phyloP scores from a whole-genome alignment of 805 yeast species.

The Nakazawaea siamensis region DNA sequence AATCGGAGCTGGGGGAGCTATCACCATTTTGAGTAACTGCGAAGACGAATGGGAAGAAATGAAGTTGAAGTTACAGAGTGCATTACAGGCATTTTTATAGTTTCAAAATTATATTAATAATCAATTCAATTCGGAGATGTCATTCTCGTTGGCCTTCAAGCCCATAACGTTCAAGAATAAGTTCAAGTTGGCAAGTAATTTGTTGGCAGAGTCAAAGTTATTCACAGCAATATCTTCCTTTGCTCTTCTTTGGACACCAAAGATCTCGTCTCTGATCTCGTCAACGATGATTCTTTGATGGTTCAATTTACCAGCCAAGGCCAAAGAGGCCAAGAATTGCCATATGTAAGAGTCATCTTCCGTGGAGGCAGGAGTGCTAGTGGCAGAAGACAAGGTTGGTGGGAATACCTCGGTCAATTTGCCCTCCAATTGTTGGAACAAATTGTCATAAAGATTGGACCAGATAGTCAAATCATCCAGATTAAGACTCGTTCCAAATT shows the following conservation, averaged over 20 bases:
- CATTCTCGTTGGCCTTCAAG: conserved; percentile 81
- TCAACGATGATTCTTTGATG: conserved; percentile 93
- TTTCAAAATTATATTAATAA: not conserved
- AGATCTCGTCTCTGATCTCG: conserved; percentile 88
- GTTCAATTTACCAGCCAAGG: conserved; percentile 81
- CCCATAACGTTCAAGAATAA: conserved; percentile 96
- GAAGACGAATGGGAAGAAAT: conserved; percentile 91
- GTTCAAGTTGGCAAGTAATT: conserved; percentile 67
- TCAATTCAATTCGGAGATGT: conserved; percentile 64
- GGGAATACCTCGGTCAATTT: conserved; percentile 78
- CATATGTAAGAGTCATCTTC: conserved; percentile 81
- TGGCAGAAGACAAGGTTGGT: conserved; percentile 33
- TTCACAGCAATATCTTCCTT: conserved; percentile 31
- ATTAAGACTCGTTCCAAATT: conserved; percentile 39
- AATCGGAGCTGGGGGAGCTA: conserved; percentile 98
- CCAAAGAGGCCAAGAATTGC: conserved; percentile 94
- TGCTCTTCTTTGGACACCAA: conserved; percentile 77
- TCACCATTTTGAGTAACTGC: conserved; percentile 78
- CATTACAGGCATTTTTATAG: conserved; percentile 56
- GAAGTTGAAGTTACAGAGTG: conserved; percentile 72
- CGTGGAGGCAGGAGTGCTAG: conserved; percentile 14
- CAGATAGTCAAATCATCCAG: conserved; percentile 58
- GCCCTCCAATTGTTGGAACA: conserved; percentile 74
- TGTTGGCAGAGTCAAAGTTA: conserved; percentile 42
- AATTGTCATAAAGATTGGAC: conserved; percentile 73